Percentiles rank a stretch among this genome's conserved stretches.
These are phyloP conservation scores for Inonotus hispidus DNA, from an alignment of 1,284 basidiomycete genomes.

Conservation along the genomic window DNA sequence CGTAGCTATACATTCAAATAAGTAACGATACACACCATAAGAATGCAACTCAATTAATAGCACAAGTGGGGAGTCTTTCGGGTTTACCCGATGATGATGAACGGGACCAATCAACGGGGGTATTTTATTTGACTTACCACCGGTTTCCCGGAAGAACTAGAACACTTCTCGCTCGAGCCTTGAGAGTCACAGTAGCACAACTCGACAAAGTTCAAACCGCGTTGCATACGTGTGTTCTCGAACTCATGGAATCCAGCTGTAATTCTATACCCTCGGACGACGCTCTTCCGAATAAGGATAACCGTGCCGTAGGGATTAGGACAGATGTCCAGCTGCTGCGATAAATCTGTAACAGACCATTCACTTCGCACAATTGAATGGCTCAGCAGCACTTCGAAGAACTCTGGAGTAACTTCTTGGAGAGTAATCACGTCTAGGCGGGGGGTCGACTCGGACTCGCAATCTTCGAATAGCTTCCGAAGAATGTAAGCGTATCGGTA, in stretches of 20 bases:
- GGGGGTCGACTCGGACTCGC: background rate
- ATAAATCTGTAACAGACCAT: background rate
- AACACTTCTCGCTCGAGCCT: background rate
- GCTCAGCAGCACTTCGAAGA: background rate
- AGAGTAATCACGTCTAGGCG: background rate
- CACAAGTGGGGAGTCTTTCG: too few species aligned
- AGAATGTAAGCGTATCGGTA: background rate
- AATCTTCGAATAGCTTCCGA: background rate
- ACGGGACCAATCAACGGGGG: background rate
- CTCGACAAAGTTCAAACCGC: background rate
- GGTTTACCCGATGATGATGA: too few species aligned
- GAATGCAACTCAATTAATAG: too few species aligned
- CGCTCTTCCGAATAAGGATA: background rate
- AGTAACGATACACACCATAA: background rate
- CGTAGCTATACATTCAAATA: background rate
- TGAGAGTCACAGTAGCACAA: background rate
- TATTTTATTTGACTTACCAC: background rate
- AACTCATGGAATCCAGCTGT: background rate
- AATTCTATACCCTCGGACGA: background rate
- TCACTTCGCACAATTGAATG: background rate
- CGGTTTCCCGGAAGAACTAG: background rate
- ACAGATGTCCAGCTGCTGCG: background rate
- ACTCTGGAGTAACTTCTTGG: background rate
- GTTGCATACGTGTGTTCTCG: background rate
- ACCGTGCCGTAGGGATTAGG: background rate